A percentile compares a stretch with the other conserved stretches of the same genome.
Evolutionary conservation across 2,329 filamentous ascomycete genomes (phyloP).

Genomic region (Trichoderma gracile): DNA sequence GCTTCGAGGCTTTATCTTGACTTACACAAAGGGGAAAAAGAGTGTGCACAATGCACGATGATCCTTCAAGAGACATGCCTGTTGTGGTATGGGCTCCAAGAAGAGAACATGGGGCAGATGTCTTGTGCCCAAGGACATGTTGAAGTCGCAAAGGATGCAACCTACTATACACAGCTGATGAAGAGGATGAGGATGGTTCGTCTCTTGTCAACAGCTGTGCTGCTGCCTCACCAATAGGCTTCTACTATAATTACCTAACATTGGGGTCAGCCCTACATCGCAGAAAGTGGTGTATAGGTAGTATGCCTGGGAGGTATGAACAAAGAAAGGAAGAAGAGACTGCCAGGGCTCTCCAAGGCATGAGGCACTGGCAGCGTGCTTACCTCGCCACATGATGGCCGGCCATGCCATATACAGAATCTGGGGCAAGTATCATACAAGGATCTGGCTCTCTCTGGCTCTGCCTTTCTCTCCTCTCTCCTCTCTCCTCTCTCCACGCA

Average conservation of each 20-base stretch:
- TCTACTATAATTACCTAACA: too few species aligned
- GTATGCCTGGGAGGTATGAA: too few species aligned
- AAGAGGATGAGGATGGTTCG: background rate
- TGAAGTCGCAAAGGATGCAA: too few species aligned
- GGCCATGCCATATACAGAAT: slow-evolving; percentile 22
- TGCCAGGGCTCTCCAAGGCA: background rate
- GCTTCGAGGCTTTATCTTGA: background rate
- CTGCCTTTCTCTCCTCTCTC: background rate
- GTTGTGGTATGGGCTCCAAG: too few species aligned
- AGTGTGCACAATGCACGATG: background rate
- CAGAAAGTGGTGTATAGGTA: background rate
- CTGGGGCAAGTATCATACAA: slow-evolving; percentile 23
- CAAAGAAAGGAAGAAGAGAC: too few species aligned
- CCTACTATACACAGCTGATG: background rate
- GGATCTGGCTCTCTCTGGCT: slow-evolving; percentile 27
- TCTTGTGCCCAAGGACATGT: too few species aligned
- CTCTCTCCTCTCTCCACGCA: slow-evolving; percentile 29
- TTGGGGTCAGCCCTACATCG: too few species aligned
- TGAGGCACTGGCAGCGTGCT: background rate
- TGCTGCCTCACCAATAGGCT: background rate
- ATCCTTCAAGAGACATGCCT: background rate
- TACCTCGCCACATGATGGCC: slow-evolving; percentile 17
- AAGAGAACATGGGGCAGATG: too few species aligned
- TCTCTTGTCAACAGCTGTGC: background rate
- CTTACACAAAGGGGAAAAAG: background rate